These are phyloP conservation scores for Pachysolen tannophilus DNA, from an alignment of 805 yeast genomes.

Conservation along the genomic window DNA sequence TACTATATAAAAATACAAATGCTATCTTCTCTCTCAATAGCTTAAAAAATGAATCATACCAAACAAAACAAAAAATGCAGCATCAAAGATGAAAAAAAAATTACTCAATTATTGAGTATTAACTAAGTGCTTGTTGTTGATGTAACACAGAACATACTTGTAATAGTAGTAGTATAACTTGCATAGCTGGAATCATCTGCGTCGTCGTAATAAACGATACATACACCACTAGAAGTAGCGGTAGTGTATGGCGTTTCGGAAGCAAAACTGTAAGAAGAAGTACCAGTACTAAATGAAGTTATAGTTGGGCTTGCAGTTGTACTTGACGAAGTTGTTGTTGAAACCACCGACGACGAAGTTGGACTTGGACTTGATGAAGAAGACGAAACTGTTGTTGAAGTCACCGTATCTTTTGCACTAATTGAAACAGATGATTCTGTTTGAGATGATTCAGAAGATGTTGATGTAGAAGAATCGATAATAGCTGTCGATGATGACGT, in stretches of 20 bases:
- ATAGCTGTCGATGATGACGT: constrained; percentile 29
- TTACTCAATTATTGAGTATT: no score
- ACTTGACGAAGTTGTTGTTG: constrained; percentile 5
- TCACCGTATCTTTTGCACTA: constrained; percentile 8
- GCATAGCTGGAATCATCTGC: constrained; percentile 16
- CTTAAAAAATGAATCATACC: no score
- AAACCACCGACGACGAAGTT: not conserved
- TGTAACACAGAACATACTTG: constrained; percentile 5
- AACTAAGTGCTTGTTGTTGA: constrained; percentile 4
- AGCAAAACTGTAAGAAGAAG: constrained; percentile 3
- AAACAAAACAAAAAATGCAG: no score
- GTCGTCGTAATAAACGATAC: constrained; percentile 28
- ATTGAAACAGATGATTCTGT: constrained; percentile 3
- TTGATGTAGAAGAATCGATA: constrained; percentile 8
- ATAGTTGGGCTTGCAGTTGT: constrained; percentile 7
- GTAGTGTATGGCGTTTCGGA: constrained; percentile 21
- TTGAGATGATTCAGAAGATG: constrained; percentile 9
- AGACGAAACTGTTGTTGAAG: constrained; percentile 24
- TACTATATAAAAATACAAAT: no score
- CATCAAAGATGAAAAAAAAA: no score
- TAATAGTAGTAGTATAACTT: no score
- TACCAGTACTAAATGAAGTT: constrained; percentile 10
- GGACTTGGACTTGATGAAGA: constrained; percentile 16
- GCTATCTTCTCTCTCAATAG: no score
- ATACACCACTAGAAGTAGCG: constrained; percentile 21